Base-by-base conservation (phyloP, 2,329 filamentous ascomycete genomes). In the Penicillium frequentans region DNA sequence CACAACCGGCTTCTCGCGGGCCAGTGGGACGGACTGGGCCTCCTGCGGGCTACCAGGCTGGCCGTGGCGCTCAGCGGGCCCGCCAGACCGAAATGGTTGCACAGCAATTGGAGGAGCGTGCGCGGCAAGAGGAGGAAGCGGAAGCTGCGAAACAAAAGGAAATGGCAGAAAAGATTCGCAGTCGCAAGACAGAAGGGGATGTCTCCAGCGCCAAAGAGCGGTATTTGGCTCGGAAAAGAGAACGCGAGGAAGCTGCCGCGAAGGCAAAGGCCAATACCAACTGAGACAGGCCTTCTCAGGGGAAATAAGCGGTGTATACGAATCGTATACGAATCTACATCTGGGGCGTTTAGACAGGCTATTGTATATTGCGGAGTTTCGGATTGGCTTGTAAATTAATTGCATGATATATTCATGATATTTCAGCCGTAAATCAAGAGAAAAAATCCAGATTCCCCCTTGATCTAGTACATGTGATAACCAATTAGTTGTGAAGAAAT, bases 81-180 rank as follows among this genome's bases (percentile, higher is more conserved):
- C 77, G 85, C 19, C 85, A 87, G 69, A 85, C 81, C 1, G 77
- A 81, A 50, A 84, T 87, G 83, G 73, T 87, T 51, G 83, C 84
- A 19, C 73, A 79, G 56, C 85, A 88, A 68, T 75, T 87, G 23
- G 84, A 84, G 63, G 79, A 82, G 59, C 78, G 78, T 33, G 76
- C 78, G 7, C 84, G 83, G 62, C 75, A 84, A 35, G 81, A 82
- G 55, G 77, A 80, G 14, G 83, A 86, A 57, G 82, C 84, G 54
- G 84, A 86, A 59, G 80, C 79, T 5, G 82, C 82, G 52, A 79
- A 81, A 61, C 75, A 78, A 59, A 78, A 75, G 56, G 80, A 81
- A 60, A 61, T 84, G 51, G 82, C 82, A 49, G 82, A 83, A 61
- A 80, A 81, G 47, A 81, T 73, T 33, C 86, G 86, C 75, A 86